Percentiles rank a stretch among this genome's conserved stretches.
phyloP scores from a whole-genome alignment of 257 asterid species.

The Solanum neorickii region DNA sequence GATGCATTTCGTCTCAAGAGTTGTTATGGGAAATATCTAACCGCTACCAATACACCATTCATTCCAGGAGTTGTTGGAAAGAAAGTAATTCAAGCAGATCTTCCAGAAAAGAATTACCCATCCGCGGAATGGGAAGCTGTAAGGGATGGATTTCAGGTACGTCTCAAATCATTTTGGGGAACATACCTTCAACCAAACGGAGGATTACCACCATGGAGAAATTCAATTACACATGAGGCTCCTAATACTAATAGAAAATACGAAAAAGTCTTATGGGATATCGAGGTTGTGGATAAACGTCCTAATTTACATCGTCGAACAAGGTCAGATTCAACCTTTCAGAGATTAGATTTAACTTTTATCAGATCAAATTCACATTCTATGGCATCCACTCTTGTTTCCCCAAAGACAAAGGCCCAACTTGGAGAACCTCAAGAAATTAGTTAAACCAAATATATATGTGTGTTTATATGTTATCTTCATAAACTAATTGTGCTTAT shows the following conservation, averaged over 20 bases:
- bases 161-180: constrained; percentile 46
- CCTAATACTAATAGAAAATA: constrained; percentile 27
- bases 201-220: constrained; percentile 74
- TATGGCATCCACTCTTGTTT: neutral
- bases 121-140: constrained; percentile 60
- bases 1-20: constrained; percentile 36
- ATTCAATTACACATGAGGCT: constrained; percentile 51
- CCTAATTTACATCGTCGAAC: neutral
- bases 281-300: constrained; percentile 49
- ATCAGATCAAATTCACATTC: neutral
- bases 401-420: neutral
- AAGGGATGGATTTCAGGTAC: constrained; percentile 73
- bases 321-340: constrained; percentile 4
- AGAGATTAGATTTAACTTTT: neutral
- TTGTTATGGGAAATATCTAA: constrained; percentile 52
- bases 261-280: constrained; percentile 62
- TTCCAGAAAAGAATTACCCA: constrained; percentile 19
- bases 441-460: neutral
- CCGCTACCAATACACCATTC: constrained; percentile 46
- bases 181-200: constrained; percentile 49
- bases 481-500: neutral
- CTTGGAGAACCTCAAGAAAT: neutral
- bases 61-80: constrained; percentile 42
- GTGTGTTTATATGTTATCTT: neutral
- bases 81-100: constrained; percentile 33